These are phyloP conservation scores for Liriodendron chinense DNA, from an alignment of 164 flowering plant genomes.

Conservation along the genomic window DNA sequence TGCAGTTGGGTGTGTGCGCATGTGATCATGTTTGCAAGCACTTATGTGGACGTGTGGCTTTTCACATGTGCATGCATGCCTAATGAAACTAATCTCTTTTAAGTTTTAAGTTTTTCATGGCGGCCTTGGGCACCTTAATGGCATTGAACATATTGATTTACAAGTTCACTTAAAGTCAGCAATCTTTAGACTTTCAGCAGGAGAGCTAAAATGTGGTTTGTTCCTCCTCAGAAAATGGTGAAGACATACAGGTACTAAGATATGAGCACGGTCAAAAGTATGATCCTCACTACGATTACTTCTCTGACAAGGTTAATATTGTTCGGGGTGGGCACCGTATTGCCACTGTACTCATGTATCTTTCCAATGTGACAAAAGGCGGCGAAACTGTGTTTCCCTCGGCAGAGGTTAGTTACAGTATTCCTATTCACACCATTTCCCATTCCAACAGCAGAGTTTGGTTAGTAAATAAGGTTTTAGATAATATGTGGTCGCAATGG, in stretches of 20 bases:
- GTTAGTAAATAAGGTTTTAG: neutral
- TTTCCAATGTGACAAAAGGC: slow-evolving; percentile 76
- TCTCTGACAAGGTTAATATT: slow-evolving; percentile 77
- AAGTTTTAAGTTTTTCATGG: no score
- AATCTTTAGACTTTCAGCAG: neutral
- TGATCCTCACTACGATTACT: slow-evolving; percentile 95
- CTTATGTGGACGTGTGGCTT: no score
- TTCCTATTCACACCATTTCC: neutral
- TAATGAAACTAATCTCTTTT: no score
- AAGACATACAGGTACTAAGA: slow-evolving; percentile 85
- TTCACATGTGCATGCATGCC: no score
- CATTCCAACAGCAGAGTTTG: neutral
- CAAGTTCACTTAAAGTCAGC: neutral
- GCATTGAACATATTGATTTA: no score
- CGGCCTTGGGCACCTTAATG: no score
- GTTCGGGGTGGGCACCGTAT: slow-evolving; percentile 94
- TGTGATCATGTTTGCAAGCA: no score
- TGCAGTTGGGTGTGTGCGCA: no score
- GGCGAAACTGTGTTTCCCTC: slow-evolving; percentile 97
- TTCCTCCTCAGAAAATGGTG: slow-evolving; percentile 74
- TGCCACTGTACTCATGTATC: slow-evolving; percentile 96
- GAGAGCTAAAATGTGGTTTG: neutral
- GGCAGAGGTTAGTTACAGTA: slow-evolving; percentile 71
- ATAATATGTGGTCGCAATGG: no score
- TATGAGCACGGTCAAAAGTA: slow-evolving; percentile 93